Base-by-base conservation (phyloP, 306 rosid species). In the Arachis hypogaea region DNA sequence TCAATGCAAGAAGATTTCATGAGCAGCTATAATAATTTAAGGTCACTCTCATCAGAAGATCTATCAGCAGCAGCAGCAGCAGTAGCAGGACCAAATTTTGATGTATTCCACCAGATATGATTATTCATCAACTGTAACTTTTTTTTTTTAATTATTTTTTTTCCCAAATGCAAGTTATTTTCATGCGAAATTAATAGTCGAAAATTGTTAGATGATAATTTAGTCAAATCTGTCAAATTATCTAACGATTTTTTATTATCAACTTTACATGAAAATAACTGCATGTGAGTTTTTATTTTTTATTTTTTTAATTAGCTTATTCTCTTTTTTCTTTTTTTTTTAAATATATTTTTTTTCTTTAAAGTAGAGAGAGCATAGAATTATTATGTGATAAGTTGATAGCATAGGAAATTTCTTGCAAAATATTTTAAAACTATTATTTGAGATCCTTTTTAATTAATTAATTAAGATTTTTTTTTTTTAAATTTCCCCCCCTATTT, bases 31-130 rank as follows among this genome's bases (percentile, higher is more conserved):
- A 33, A 76, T 84, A 91, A 91, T 1, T 77, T 85, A 73, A 85
- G 80, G 90, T 91, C 95, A 63, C 77, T 89, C 38, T 33, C 38
- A 4, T 89, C 97, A 80, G 89, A 88, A 85, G 88, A 91, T 86
- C 87, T 88, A 33, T 33, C 38, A 33, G 38, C 38, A 33, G 4
- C 38, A 33, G 38, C 38, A 33, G 38, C 38, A 33, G 4, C 38
- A 33, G 38, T 3, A 78, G 76, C 76, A 41, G 84, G 82, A 73
- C 83, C 86, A 73, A 88, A 79, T 84, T 94, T 89, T 88, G 86
- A 89, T 81, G 91, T 81, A 42, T 85, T 91, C 78, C 87, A 86
- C 72, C 88, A 86, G 30, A 77, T 88, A 64, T 93, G 84, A 91
- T 33, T 33, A 33, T 33, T 33, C 38, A 33, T 33, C 38, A 33